Conservation (phyloP, 2,329 filamentous ascomycete genomes). For the Ceratocystis lukuohia region DNA sequence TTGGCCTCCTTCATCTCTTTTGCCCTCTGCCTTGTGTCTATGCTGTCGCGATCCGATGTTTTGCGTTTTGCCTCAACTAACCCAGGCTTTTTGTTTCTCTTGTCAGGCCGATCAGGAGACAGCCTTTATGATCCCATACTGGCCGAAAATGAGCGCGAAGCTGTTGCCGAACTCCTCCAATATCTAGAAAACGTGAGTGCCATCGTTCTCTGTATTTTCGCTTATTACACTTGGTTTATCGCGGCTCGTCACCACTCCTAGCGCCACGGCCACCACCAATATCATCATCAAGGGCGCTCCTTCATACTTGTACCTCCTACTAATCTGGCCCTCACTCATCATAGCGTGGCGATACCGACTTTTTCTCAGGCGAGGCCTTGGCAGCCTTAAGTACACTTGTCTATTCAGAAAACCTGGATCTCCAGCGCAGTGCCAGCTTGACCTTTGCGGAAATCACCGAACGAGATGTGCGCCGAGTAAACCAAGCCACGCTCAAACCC, state of each 20-base stretch:
- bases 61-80: background rate
- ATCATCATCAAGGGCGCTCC: too few species aligned
- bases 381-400: constrained; percentile 89
- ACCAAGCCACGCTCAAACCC: constrained; percentile 85
- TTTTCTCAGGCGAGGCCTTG: constrained; percentile 91
- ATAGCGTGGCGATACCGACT: constrained; percentile 90
- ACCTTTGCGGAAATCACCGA: constrained; percentile 99
- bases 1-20: background rate
- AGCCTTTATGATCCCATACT: constrained; percentile 75
- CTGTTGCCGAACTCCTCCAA: constrained; percentile 84
- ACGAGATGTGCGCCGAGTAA: constrained; percentile 93
- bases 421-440: constrained; percentile 91
- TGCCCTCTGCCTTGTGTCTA: background rate
- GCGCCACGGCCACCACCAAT: too few species aligned
- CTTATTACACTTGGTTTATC: constrained; percentile 5
- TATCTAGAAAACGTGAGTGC: constrained; percentile 84
- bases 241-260: background rate
- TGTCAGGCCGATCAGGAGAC: constrained; percentile 59
- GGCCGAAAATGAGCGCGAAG: constrained; percentile 91
- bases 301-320: too few species aligned
- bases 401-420: constrained; percentile 96
- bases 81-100: background rate
- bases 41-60: background rate
- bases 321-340: background rate
- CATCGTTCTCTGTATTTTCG: background rate